Evolutionary conservation across 1,284 basidiomycete species (phyloP).

Genomic region (Naganishia sp.): DNA sequence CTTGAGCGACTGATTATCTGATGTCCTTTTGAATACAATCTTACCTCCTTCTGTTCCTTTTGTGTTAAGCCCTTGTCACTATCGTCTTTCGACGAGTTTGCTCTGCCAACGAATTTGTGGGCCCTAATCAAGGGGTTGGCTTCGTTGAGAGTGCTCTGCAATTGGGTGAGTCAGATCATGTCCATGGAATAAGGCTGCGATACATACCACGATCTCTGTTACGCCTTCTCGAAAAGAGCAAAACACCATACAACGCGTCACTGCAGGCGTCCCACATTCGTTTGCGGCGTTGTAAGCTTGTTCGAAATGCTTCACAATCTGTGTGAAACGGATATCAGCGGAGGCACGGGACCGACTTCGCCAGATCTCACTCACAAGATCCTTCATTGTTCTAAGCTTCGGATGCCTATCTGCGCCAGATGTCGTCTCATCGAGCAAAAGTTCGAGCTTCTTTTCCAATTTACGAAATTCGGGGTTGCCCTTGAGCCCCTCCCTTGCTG

Average conservation of each 20-base stretch:
- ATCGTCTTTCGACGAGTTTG: conserved; percentile 67
- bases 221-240: conserved; percentile 85
- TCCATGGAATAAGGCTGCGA: not conserved
- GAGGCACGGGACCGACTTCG: not conserved
- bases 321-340: not conserved
- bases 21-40: conserved; percentile 28
- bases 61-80: conserved; percentile 87
- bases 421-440: conserved; percentile 45
- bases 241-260: conserved; percentile 93
- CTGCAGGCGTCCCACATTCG: conserved; percentile 51
- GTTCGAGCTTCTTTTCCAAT: conserved; percentile 48
- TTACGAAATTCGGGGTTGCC: conserved; percentile 50
- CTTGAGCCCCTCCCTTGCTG: conserved; percentile 44
- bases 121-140: conserved; percentile 74
- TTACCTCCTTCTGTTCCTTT: conserved; percentile 83
- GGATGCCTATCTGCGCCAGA: conserved; percentile 66
- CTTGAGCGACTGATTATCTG: conserved; percentile 3
- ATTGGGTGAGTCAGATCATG: not conserved
- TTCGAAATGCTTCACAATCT: conserved; percentile 75
- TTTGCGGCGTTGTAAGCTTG: conserved; percentile 61
- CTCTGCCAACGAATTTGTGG: conserved; percentile 87
- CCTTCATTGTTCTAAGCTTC: conserved; percentile 84
- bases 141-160: conserved; percentile 64
- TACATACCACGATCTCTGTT: conserved; percentile 75
- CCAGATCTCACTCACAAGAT: conserved; percentile 56